Evolutionary conservation across 2,329 filamentous ascomycete species (phyloP).

Genomic region (Phialocephala sp.): DNA sequence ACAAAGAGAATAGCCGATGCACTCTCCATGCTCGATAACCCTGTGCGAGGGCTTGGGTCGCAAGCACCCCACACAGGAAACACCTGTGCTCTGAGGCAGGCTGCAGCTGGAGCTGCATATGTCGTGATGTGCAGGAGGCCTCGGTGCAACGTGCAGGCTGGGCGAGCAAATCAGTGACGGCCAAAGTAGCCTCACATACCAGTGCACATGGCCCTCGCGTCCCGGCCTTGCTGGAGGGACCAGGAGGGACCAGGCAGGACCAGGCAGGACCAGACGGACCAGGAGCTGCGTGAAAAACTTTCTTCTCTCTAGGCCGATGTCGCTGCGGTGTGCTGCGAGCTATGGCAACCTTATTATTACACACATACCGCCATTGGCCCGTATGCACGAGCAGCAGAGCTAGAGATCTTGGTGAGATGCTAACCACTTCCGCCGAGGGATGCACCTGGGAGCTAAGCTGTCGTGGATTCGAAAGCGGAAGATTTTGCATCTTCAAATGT

Average conservation of each 20-base stretch:
- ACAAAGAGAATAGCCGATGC: constrained; percentile 18
- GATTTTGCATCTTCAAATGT: constrained; percentile 24
- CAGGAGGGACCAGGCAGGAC: background rate
- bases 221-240: background rate
- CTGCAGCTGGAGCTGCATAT: constrained; percentile 32
- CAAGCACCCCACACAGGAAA: constrained; percentile 31
- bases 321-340: constrained; percentile 22
- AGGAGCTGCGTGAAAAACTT: constrained; percentile 19
- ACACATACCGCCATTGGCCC: background rate
- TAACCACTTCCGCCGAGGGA: constrained; percentile 16
- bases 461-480: constrained; percentile 20
- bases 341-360: constrained; percentile 26
- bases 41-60: constrained; percentile 10
- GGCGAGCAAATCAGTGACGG: constrained; percentile 26
- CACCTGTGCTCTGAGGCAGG: constrained; percentile 23
- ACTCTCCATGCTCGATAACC: constrained; percentile 12
- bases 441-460: constrained; percentile 14
- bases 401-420: constrained; percentile 11
- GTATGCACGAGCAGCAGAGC: background rate
- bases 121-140: constrained; percentile 33
- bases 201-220: background rate
- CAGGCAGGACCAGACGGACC: background rate
- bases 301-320: constrained; percentile 29
- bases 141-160: constrained; percentile 23
- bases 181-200: constrained; percentile 29